Evolutionary conservation across 495 filamentous ascomycete genomes (phyloP), one percentile per base, ranked within the genome.

Genomic region (Xylaria scruposa): DNA sequence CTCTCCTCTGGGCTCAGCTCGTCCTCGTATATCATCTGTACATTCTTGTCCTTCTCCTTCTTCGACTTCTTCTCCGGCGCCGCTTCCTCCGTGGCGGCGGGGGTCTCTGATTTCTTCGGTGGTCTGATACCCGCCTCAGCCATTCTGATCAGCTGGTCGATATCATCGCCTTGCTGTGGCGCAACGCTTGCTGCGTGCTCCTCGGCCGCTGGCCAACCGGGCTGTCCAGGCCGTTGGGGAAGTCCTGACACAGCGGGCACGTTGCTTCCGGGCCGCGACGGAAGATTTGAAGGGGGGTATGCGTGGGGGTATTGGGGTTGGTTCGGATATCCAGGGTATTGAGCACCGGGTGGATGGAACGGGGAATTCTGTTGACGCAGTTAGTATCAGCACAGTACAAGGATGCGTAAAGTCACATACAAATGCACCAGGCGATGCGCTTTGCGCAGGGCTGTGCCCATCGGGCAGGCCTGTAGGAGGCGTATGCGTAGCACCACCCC

Each of bases 1-100:
- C 90, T 93, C 84, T 97, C 94, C 82, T 97, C 94, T 31, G 93
- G 93, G 74, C 92, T 94, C 76, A 89, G 84, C 58, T 92, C 91
- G 78, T 94, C 91, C 53, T 88, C 90, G 81, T 94, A 96, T 6
- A 96, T 84, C 87, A 97, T 88, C 77, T 90, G 90, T 70, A 86
- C 79, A 62, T 80, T 84, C 84, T 93, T 93, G 19, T 90, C 82
- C 80, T 92, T 92, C 53, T 92, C 90, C 77, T 90, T 90, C 82
- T 89, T 88, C 53, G 87, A 86, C 83, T 91, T 92, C 83, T 93
- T 92, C 78, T 93, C 87, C 4, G 78, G 63, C 21, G 75, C 77
- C 13, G 76, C 79, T 58, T 81, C 78, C 40, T 83, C 81, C 1
- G 77, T 82, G 47, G 73, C 82, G 71, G 64, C 83, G 21, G 77